These are phyloP conservation scores for Neofusicoccum laricinum DNA, from an alignment of 2,329 filamentous ascomycete genomes.

Conservation along the genomic window DNA sequence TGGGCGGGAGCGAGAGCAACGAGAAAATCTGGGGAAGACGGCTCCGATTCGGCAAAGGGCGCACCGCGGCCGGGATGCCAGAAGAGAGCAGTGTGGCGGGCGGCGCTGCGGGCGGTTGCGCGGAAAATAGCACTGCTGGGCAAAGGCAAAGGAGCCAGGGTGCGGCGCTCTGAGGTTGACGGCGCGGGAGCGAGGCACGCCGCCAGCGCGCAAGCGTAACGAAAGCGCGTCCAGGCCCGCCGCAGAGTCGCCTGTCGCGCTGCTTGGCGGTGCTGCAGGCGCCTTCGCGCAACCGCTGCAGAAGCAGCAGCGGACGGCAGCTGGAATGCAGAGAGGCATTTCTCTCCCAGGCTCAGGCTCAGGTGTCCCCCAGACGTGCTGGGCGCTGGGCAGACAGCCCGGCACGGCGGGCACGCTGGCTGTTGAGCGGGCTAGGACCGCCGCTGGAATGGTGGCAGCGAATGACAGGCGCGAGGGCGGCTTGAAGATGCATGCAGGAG, in stretches of 20 bases:
- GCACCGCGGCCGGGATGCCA: not conserved
- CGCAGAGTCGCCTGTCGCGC: not conserved
- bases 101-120: conserved; percentile 10
- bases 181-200: not conserved
- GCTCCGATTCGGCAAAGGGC: conserved; percentile 7
- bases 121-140: not conserved
- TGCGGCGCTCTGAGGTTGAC: not conserved
- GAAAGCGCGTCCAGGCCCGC: not conserved
- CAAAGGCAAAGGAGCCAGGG: not conserved
- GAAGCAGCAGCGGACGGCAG: not conserved
- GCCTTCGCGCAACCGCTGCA: no score
- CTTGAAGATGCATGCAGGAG: not conserved
- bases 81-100: not conserved
- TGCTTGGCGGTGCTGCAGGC: not conserved
- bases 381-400: not conserved
- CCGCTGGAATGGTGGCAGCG: not conserved
- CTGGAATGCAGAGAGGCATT: not conserved
- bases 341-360: not conserved
- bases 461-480: not conserved
- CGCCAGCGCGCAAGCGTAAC: not conserved
- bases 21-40: conserved; percentile 13
- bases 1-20: conserved; percentile 13
- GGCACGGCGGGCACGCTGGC: not conserved
- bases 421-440: not conserved
- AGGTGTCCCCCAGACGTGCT: not conserved